These are phyloP conservation scores for Clarireedia monteithiana DNA, from an alignment of 2,329 filamentous ascomycete species.

Conservation along the genomic window DNA sequence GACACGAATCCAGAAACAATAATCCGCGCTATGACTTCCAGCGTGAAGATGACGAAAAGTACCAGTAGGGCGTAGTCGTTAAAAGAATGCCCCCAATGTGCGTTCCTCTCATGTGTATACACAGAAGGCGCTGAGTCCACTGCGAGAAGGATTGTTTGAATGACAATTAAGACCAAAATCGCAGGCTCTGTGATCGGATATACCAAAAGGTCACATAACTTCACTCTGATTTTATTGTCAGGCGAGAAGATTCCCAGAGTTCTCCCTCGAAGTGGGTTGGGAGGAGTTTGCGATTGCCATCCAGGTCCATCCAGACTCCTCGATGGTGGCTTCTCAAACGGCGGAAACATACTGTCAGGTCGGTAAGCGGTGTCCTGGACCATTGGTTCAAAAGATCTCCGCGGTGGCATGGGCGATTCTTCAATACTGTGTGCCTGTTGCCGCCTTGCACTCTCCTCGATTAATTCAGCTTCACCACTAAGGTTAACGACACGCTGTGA, in stretches of 20 bases:
- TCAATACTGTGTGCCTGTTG: slow-evolving; percentile 10
- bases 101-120: slow-evolving; percentile 50
- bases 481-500: slow-evolving; percentile 97
- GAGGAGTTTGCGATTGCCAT: slow-evolving; percentile 31
- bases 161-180: slow-evolving; percentile 77
- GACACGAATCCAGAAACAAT: slow-evolving; percentile 91
- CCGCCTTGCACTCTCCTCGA: slow-evolving; percentile 52
- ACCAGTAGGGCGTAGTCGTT: slow-evolving; percentile 53
- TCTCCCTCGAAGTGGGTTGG: slow-evolving; percentile 80
- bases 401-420: slow-evolving; percentile 11
- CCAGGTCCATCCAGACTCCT: slow-evolving; percentile 1
- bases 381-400: slow-evolving; percentile 26
- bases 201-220: slow-evolving; percentile 76
- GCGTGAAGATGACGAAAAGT: slow-evolving; percentile 82
- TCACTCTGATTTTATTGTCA: slow-evolving; percentile 64
- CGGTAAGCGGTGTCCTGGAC: slow-evolving; percentile 26
- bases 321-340: slow-evolving; percentile 23
- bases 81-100: slow-evolving; percentile 52
- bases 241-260: slow-evolving; percentile 79
- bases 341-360: slow-evolving; percentile 19
- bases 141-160: slow-evolving; percentile 82
- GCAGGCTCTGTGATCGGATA: slow-evolving; percentile 80
- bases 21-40: slow-evolving; percentile 74
- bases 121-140: slow-evolving; percentile 73
- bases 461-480: slow-evolving; percentile 80